Base-by-base conservation (phyloP, 2,329 filamentous ascomycete species). In the Talaromyces albobiverticillius region DNA sequence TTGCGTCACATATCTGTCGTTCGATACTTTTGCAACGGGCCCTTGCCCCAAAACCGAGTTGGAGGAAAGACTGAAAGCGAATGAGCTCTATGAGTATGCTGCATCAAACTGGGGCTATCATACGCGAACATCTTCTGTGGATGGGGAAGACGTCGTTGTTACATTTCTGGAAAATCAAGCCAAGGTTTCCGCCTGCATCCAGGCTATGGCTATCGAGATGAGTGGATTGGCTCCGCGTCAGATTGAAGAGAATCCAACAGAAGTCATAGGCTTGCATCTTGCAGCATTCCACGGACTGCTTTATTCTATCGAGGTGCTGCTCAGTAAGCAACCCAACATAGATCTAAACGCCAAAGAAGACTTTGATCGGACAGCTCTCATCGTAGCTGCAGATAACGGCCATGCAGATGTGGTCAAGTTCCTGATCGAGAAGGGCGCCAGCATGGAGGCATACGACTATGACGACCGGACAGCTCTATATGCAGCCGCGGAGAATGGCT, bases 361-460 rank as follows among this genome's bases (percentile, higher is more conserved):
- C 3, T 46, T 20, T 25, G 26, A 34, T 38, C 41, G 23, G 42
- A 40, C 51, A 14, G n/a, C 51, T 16, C 31, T 53, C 16, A 10
- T 18, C 13, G 16, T n/a, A 9, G 79, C 79, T 2, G 78, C 77
- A 11, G 76, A 78, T 56, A 76, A 76, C 40, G 48, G 48, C 22
- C 22, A 51, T 10, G 38, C 10, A 5, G 34, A 23, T 9, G 11
- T 42, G 16, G 36, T 51, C 4, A 40, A 42, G 20, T n/a, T 51
- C 11, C 34, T 51, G 18, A 2, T 51, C 13, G 20, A 42, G 6
- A 42, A 11, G 14, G 34, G 36, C 16, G 34, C 48, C n/a, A 14
- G 18, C 23, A 26, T 7, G 13, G 38, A 42, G 10, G 22, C 13
- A n/a, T 42, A 50, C 13, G 60, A 56, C 51, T 13, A 46, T 4